Evolutionary conservation across 177 flowering plant genomes (phyloP), one percentile per base, ranked within the genome.

Genomic region (Telopea speciosissima): DNA sequence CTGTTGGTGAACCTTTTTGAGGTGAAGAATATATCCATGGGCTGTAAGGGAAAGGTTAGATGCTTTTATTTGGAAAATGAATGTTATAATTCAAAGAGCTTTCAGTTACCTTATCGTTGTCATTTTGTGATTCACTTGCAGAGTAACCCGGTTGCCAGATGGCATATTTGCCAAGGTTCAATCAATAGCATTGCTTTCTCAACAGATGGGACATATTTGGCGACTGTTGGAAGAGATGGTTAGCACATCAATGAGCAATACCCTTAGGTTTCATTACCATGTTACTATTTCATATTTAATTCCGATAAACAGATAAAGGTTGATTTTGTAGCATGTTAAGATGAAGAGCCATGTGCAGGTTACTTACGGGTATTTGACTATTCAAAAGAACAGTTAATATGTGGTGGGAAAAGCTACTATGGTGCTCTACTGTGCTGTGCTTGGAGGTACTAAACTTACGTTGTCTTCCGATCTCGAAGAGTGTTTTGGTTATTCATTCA

Each of bases 181-280:
- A 87, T 93, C 58, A 96, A 96, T 78, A 74, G 85, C 74, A 79
- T 91, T 73, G 82, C 97, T 64, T 96, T 96, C 81, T 91, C 99
- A 66, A 69, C 77, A 36, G 97, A 91, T 82, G 97, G 97, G 56
- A 70, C 85, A 3, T 86, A 84, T 80, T 64, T 96, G 74, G 96
- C 99, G 14, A 88, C 96, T 69, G 97, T 89, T 72, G 99, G 99
- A 81, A 88, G 99, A 89, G 99, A 96, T 83, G 99, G 99, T 96
- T 36, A 91, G 36, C 56, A 69, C 70, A 24, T 56, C 44, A 45
- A 74, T 58, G 58, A 58, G 56, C 23, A 10, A 21, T 54, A 54
- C 59, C 12, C 60, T 72, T 76, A 3, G 24, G 17, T 69, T 58
- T 40, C 31, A 42, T 49, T 10, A 22, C 19, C 54, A 6, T 45